Conservation (phyloP, 1,284 basidiomycete species). For the Bjerkandera adusta region DNA sequence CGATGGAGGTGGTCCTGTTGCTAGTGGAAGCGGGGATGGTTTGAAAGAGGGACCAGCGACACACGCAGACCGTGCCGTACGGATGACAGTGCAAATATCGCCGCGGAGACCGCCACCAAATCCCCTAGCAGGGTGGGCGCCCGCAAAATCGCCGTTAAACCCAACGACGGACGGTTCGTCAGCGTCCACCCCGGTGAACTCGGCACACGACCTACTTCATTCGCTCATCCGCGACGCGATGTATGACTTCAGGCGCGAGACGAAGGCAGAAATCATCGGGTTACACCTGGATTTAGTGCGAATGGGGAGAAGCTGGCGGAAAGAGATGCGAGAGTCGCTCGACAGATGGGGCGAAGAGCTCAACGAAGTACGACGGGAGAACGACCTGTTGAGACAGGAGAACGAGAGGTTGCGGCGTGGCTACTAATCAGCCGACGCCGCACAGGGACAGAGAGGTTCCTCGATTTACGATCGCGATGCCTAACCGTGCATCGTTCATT, state of each 20-base stretch:
- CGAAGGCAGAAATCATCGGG: conserved; percentile 63
- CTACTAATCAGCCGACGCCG: too few species aligned
- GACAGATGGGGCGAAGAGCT: conserved; percentile 58
- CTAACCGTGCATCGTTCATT: neutral
- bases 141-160: conserved; percentile 44
- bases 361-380: conserved; percentile 40
- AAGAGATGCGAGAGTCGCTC: conserved; percentile 58
- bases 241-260: conserved; percentile 68
- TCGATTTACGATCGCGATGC: too few species aligned
- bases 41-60: too few species aligned
- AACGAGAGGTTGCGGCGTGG: conserved; percentile 61
- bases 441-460: neutral
- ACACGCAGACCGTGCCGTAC: conserved; percentile 8
- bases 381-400: conserved; percentile 57
- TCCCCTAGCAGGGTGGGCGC: conserved; percentile 26
- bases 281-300: conserved; percentile 68
- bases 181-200: conserved; percentile 24
- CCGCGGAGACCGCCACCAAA: conserved; percentile 43
- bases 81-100: conserved; percentile 57
- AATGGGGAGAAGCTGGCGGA: conserved; percentile 58
- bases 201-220: conserved; percentile 61
- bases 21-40: conserved; percentile 24
- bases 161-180: conserved; percentile 24
- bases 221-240: conserved; percentile 65
- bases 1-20: conserved; percentile 16